Percentiles rank a stretch among this genome's conserved stretches.
These are phyloP conservation scores for Begonia loranthoides DNA, from an alignment of 306 rosid genomes.

Conservation along the genomic window DNA sequence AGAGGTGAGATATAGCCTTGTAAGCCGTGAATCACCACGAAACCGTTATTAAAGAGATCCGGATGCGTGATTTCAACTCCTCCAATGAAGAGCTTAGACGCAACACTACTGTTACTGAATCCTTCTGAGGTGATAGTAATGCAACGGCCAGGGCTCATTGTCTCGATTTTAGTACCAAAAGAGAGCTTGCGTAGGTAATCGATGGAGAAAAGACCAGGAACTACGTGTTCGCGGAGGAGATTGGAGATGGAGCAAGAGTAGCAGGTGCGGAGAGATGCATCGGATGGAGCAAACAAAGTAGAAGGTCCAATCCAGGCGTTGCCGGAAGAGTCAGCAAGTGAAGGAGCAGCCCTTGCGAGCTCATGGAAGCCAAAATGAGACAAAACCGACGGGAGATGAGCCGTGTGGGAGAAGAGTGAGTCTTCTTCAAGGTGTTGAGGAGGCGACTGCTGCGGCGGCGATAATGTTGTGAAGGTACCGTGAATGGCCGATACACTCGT, in stretches of 20 bases:
- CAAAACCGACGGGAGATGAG: conserved; percentile 47
- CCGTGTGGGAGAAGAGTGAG: conserved; percentile 39
- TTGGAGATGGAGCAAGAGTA: conserved; percentile 43
- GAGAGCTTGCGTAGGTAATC: conserved; percentile 47
- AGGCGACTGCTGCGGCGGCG: conserved; percentile 21
- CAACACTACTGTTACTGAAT: conserved; percentile 7
- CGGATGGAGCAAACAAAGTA: conserved; percentile 62
- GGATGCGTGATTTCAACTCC: conserved; percentile 58
- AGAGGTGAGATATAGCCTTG: conserved; percentile 46
- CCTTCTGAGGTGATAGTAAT: conserved; percentile 40
- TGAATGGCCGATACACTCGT: conserved; percentile 15
- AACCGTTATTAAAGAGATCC: conserved; percentile 42
- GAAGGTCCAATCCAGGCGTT: conserved; percentile 50
- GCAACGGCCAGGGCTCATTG: conserved; percentile 61
- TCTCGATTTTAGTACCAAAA: conserved; percentile 56
- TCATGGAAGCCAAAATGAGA: conserved; percentile 58
- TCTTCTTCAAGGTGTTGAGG: conserved; percentile 31
- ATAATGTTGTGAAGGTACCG: conserved; percentile 15
- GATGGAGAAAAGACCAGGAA: conserved; percentile 49
- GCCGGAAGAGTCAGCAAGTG: conserved; percentile 28
- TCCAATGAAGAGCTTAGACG: conserved; percentile 38
- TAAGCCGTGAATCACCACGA: conserved; percentile 48
- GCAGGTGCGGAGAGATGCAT: conserved; percentile 36
- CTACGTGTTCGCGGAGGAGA: conserved; percentile 52
- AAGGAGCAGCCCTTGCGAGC: conserved; percentile 45